A percentile compares a stretch with the other conserved stretches of the same genome.
phyloP scores from a whole-genome alignment of 192 early-diverging fungal species.

The Coemansia sp. region DNA sequence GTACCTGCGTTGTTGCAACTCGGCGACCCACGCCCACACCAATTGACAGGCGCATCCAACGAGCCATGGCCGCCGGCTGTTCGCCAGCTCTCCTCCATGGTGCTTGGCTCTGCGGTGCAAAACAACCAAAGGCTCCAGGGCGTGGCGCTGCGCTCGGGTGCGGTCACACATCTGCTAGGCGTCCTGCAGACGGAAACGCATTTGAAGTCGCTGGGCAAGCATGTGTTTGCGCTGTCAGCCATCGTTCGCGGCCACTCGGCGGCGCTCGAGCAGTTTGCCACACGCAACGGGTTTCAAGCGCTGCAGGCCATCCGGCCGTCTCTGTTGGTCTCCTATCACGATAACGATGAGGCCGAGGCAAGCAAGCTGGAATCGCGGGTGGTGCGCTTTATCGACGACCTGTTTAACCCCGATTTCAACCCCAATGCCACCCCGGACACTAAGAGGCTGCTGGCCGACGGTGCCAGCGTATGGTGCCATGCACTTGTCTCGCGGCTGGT shows the following conservation, averaged over 20 bases:
- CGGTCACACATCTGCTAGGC: constrained; percentile 27
- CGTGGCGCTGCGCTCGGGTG: constrained; percentile 9
- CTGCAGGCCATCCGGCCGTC: constrained; percentile 22
- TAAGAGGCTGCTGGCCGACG: constrained; percentile 7
- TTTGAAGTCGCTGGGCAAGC: constrained; percentile 22
- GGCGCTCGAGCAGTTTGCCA: constrained; percentile 42
- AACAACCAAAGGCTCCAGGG: constrained; percentile 42
- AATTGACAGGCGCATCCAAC: neutral
- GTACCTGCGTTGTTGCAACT: constrained; percentile 39
- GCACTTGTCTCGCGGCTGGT: constrained; percentile 23
- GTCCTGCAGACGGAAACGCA: constrained; percentile 19
- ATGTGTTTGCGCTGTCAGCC: constrained; percentile 48
- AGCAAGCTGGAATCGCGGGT: constrained; percentile 27
- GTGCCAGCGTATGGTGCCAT: constrained; percentile 35
- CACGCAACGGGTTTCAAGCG: constrained; percentile 24
- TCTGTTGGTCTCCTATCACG: neutral
- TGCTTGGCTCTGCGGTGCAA: constrained; percentile 62
- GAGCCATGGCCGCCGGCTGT: constrained; percentile 23
- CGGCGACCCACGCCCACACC: constrained; percentile 27
- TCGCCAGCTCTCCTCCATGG: constrained; percentile 52
- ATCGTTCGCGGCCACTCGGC: constrained; percentile 41
- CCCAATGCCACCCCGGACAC: constrained; percentile 9
- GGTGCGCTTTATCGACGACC: constrained; percentile 44
- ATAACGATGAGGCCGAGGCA: constrained; percentile 14
- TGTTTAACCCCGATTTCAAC: constrained; percentile 43